phyloP scores from a whole-genome alignment of 441 rosid genomes.

The Pelargonium australe region DNA sequence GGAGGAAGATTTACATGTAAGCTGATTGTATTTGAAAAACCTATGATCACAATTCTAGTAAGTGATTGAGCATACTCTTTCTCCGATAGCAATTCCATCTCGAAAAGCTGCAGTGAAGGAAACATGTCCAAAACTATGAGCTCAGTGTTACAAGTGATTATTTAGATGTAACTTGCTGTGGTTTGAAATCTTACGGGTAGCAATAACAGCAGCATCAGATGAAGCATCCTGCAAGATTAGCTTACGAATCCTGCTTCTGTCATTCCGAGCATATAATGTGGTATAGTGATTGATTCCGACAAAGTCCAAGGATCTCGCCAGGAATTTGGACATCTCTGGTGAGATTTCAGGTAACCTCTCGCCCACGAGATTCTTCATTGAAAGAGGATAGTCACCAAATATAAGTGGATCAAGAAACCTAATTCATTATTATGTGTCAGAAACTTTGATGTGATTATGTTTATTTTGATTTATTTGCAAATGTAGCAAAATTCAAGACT shows the following conservation, averaged over 20 bases:
- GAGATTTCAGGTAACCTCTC: conserved; percentile 49
- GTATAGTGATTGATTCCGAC: conserved; percentile 68
- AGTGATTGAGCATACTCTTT: conserved; percentile 47
- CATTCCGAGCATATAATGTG: conserved; percentile 47
- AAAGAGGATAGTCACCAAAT: conserved; percentile 51
- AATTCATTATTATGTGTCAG: conserved; percentile 26
- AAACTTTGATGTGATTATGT: background rate
- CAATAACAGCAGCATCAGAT: conserved; percentile 71
- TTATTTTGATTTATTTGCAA: conserved; percentile 10
- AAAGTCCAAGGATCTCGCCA: conserved; percentile 42
- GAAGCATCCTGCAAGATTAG: conserved; percentile 73
- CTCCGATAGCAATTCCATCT: conserved; percentile 65
- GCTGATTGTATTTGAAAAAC: conserved; percentile 13
- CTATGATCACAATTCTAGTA: conserved; percentile 8
- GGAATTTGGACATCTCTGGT: conserved; percentile 33
- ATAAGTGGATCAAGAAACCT: conserved; percentile 70
- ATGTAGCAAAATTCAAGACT: background rate
- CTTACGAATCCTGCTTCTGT: conserved; percentile 57
- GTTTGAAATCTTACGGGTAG: conserved; percentile 46
- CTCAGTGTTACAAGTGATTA: background rate
- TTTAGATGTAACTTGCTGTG: background rate
- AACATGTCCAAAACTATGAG: background rate
- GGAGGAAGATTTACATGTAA: conserved; percentile 29
- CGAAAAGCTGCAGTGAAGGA: conserved; percentile 49
- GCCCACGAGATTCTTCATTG: conserved; percentile 49